A percentile compares a stretch with the other conserved stretches of the same genome.
phyloP scores from a whole-genome alignment of 139 green algal genomes.

The Auxenochlorella protothecoides region DNA sequence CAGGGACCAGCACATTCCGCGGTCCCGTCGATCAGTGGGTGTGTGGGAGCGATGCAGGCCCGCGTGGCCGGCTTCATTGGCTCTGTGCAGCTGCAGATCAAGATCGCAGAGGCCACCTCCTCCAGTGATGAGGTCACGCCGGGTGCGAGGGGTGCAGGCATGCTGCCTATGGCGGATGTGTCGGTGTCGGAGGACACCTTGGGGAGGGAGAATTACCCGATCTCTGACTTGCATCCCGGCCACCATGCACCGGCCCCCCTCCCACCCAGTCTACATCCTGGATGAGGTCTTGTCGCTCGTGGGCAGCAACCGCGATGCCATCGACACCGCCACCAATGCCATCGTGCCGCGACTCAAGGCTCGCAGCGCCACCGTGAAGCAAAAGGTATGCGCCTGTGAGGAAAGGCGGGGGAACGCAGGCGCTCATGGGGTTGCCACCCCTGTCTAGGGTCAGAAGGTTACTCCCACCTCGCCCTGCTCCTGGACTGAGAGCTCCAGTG shows the following conservation, averaged over 20 bases:
- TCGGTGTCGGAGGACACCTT: too few species aligned
- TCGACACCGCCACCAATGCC: conserved; percentile 36
- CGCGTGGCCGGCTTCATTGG: conserved; percentile 7
- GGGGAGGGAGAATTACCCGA: too few species aligned
- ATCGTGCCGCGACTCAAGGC: conserved; percentile 37
- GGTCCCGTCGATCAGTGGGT: too few species aligned
- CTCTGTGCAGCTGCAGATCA: conserved; percentile 18
- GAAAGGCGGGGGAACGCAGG: too few species aligned
- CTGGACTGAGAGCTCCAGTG: background rate
- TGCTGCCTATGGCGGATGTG: too few species aligned
- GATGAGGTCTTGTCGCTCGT: conserved; percentile 54
- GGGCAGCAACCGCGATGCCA: conserved; percentile 23
- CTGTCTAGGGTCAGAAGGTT: too few species aligned
- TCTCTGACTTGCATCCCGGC: too few species aligned
- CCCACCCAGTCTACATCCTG: conserved; percentile 61
- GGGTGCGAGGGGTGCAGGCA: conserved; percentile 13
- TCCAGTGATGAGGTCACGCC: conserved; percentile 44
- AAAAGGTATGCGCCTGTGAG: conserved; percentile 41
- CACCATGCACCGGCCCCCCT: background rate
- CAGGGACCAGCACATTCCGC: too few species aligned
- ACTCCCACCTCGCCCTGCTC: background rate
- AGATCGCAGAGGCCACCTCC: conserved; percentile 43
- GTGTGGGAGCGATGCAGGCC: too few species aligned
- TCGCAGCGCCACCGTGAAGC: conserved; percentile 56
- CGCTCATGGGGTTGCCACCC: too few species aligned